phyloP scores from a whole-genome alignment of 2,329 filamentous ascomycete genomes.

The Cercospora zeae-maydis region DNA sequence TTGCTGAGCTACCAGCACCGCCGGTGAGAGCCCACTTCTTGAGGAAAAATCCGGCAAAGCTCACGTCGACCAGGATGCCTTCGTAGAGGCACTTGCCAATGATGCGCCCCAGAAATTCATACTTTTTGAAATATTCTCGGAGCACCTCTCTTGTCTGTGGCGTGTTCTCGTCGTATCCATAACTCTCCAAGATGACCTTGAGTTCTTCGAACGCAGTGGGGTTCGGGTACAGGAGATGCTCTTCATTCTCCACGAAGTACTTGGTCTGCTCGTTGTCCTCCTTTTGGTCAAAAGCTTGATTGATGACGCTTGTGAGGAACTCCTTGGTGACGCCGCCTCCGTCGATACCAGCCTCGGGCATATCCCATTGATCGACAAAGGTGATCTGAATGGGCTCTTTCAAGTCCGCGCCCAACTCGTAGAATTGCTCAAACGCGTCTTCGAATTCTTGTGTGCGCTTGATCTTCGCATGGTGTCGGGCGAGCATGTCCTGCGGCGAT shows the following conservation, averaged over 20 bases:
- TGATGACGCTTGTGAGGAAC: slow-evolving; percentile 84
- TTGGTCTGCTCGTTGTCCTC: slow-evolving; percentile 23
- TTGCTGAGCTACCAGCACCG: slow-evolving; percentile 58
- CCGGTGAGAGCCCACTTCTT: slow-evolving; percentile 87
- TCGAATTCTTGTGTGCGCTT: slow-evolving; percentile 74
- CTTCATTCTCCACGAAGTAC: slow-evolving; percentile 78
- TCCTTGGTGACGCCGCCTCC: slow-evolving; percentile 97
- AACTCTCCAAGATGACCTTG: slow-evolving; percentile 10
- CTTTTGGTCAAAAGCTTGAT: slow-evolving; percentile 70
- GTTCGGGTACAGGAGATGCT: slow-evolving; percentile 85
- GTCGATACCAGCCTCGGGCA: slow-evolving; percentile 88
- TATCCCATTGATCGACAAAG: slow-evolving; percentile 87
- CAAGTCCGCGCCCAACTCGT: slow-evolving; percentile 70
- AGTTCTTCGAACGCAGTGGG: slow-evolving; percentile 53
- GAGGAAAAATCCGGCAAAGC: slow-evolving; percentile 92
- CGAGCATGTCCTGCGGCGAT: slow-evolving; percentile 44
- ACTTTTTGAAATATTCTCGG: slow-evolving; percentile 60
- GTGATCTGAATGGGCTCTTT: slow-evolving; percentile 97
- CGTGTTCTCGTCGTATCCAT: slow-evolving; percentile 12
- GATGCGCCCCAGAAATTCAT: slow-evolving; percentile 87
- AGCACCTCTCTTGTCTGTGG: slow-evolving; percentile 15
- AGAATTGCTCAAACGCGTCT: slow-evolving; percentile 83
- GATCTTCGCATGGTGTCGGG: slow-evolving; percentile 70
- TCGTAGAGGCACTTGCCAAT: slow-evolving; percentile 97
- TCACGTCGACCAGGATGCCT: slow-evolving; percentile 87